Evolutionary conservation across 2,329 filamentous ascomycete species (phyloP).

Genomic region (Decorospora gaudefroyi): DNA sequence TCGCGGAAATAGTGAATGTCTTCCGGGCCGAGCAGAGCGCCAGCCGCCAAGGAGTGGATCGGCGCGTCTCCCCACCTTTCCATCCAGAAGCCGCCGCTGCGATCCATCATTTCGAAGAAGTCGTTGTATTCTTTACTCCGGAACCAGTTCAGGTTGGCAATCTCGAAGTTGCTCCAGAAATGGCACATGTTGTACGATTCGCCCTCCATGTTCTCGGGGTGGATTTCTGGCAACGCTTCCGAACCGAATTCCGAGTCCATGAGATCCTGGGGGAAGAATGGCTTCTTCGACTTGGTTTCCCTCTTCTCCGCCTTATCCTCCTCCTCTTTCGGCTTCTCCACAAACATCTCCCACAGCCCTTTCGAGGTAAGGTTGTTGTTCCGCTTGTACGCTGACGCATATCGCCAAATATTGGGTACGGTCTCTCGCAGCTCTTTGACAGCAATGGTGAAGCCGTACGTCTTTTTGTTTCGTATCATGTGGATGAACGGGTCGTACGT

Average conservation of each 20-base stretch:
- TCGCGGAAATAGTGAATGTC: constrained; percentile 99
- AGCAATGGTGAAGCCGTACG: constrained; percentile 97
- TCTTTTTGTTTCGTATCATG: constrained; percentile 95
- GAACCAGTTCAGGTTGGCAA: constrained; percentile 93
- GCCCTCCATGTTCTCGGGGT: constrained; percentile 92
- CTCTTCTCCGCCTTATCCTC: constrained; percentile 62
- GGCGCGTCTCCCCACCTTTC: constrained; percentile 98
- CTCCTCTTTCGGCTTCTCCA: constrained; percentile 71
- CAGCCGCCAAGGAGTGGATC: constrained; percentile 95
- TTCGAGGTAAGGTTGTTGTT: constrained; percentile 87
- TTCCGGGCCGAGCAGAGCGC: constrained; percentile 75
- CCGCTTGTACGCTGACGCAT: constrained; percentile 96
- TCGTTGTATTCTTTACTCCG: constrained; percentile 96
- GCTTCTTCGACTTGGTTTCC: constrained; percentile 67
- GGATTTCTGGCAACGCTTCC: constrained; percentile 75
- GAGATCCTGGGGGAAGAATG: constrained; percentile 78
- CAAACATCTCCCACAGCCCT: constrained; percentile 98
- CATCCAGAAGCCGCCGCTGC: constrained; percentile 98
- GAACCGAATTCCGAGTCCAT: constrained; percentile 73
- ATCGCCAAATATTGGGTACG: constrained; percentile 97
- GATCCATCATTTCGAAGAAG: constrained; percentile 99
- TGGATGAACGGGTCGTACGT: constrained; percentile 97
- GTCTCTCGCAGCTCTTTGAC: constrained; percentile 98
- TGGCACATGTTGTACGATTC: constrained; percentile 99
- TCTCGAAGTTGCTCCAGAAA: constrained; percentile 99